Evolutionary conservation across 208 protist genomes (phyloP).

Genomic region (Novymonas esmeraldas): DNA sequence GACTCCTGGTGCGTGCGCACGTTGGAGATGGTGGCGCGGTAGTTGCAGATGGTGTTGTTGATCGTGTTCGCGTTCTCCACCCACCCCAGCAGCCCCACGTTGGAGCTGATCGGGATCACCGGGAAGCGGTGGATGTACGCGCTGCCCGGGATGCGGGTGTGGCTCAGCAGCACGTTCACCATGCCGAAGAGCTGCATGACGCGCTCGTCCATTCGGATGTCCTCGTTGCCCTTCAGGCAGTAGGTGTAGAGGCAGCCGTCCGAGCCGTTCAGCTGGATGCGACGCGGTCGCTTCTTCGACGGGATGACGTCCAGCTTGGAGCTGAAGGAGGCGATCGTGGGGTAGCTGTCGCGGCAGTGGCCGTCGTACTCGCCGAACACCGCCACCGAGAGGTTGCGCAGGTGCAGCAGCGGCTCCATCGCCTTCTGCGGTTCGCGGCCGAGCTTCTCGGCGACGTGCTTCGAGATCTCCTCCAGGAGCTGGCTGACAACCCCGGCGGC

Average conservation of each 20-base stretch:
- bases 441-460: constrained; percentile 97
- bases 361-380: constrained; percentile 98
- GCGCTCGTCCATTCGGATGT: constrained; percentile 99
- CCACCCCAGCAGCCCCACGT: constrained; percentile 99
- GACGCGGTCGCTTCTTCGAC: constrained; percentile 99
- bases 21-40: constrained; percentile 92
- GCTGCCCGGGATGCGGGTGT: constrained; percentile 82
- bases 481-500: constrained; percentile 83
- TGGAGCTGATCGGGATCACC: constrained; percentile 99
- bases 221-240: constrained; percentile 99
- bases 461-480: constrained; percentile 96
- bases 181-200: constrained; percentile 99
- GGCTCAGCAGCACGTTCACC: constrained; percentile 98
- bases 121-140: constrained; percentile 96
- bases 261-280: constrained; percentile 96
- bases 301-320: constrained; percentile 97
- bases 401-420: constrained; percentile 95
- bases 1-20: constrained; percentile 89
- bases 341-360: constrained; percentile 78
- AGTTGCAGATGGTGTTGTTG: constrained; percentile 98
- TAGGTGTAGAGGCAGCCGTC: constrained; percentile 98
- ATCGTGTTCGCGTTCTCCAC: constrained; percentile 98
- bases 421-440: constrained; percentile 92
- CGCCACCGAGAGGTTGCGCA: constrained; percentile 95
- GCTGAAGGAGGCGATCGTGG: constrained; percentile 95